Percentiles rank a stretch among this genome's conserved stretches.
Evolutionary conservation across 2,329 filamentous ascomycete genomes (phyloP).

Genomic region (Diaporthe ilicicola): DNA sequence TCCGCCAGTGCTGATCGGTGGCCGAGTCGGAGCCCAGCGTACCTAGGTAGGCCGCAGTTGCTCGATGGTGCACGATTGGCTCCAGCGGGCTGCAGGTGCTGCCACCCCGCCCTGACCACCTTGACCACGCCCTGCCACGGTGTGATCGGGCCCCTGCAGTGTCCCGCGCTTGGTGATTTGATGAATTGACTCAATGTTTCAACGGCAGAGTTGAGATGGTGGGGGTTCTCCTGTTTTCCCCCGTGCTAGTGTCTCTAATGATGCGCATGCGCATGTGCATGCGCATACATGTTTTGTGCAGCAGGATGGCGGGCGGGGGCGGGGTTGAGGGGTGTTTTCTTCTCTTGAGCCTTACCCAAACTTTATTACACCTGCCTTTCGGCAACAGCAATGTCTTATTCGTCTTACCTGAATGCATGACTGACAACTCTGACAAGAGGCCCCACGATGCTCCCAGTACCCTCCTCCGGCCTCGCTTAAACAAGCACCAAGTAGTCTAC

Average conservation of each 20-base stretch:
- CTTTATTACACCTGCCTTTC: too few relatives aligned
- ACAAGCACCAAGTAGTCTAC: too few relatives aligned
- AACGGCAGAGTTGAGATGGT: not conserved
- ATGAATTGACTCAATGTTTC: not conserved
- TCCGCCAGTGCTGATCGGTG: conserved; percentile 1
- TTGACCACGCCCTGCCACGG: not conserved
- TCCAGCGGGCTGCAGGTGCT: not conserved
- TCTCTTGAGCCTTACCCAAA: too few relatives aligned
- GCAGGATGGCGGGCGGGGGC: not conserved
- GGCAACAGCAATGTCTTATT: not conserved
- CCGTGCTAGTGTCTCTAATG: too few relatives aligned
- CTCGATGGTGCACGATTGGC: conserved; percentile 6
- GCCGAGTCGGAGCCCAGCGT: conserved; percentile 20
- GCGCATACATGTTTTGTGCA: not conserved
- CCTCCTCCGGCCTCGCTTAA: conserved; percentile 13
- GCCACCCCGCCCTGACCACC: not conserved
- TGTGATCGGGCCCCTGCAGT: conserved; percentile 15
- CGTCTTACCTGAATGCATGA: conserved; percentile 4
- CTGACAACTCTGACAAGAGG: conserved; percentile 1
- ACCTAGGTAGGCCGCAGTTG: too few relatives aligned
- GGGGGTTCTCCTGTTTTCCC: not conserved
- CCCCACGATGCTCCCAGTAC: not conserved
- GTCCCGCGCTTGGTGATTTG: not conserved
- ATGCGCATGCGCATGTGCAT: not conserved
- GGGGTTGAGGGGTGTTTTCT: too few relatives aligned